Conservation (phyloP, 2,329 filamentous ascomycete genomes). For the Calonectria leucothoes region DNA sequence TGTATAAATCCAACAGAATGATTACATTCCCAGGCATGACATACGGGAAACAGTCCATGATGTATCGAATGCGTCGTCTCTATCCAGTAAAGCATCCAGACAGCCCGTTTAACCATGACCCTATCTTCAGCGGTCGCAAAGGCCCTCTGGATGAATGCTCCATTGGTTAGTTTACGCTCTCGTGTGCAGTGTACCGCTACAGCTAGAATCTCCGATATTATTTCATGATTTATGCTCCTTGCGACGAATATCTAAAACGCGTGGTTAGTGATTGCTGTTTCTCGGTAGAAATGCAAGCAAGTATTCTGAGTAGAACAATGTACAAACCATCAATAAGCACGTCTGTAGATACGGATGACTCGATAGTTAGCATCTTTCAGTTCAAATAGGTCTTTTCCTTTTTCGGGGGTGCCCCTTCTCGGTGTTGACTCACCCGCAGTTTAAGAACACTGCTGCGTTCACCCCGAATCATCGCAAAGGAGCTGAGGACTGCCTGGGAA, state of each 20-base stretch:
- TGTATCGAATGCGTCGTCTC: neutral
- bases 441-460: neutral
- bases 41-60: neutral
- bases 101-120: neutral
- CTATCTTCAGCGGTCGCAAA: neutral
- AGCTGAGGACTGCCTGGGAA: neutral
- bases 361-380: neutral
- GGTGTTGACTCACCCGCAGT: neutral
- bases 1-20: neutral
- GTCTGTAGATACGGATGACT: neutral
- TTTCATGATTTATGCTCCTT: neutral
- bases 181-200: neutral
- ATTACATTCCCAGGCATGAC: neutral
- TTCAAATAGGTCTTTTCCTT: neutral
- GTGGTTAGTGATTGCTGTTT: too few species aligned
- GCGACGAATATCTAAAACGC: neutral
- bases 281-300: too few species aligned
- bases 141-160: neutral
- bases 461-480: neutral
- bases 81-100: neutral
- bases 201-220: neutral
- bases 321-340: neutral
- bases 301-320: fast-evolving
- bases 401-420: too few species aligned
- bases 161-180: neutral